Evolutionary conservation across 2,329 filamentous ascomycete genomes (phyloP).

Genomic region (Verticillium nubilum): DNA sequence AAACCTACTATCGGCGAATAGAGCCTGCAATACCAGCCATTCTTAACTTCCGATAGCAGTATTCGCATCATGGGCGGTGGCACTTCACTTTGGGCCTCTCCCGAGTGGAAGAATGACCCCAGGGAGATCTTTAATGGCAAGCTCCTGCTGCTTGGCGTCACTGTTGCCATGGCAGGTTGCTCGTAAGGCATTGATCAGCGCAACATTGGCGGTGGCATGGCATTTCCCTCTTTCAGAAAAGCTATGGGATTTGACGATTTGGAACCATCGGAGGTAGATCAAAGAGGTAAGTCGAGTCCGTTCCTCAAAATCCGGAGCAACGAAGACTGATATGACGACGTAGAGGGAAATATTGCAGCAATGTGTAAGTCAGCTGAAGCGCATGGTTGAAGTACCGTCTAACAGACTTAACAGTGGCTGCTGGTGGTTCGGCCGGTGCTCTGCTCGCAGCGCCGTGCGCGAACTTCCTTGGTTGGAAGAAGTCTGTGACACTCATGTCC

Average conservation of each 20-base stretch:
- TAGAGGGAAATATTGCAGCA: constrained; percentile 23
- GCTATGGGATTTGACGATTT: constrained; percentile 27
- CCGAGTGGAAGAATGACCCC: constrained; percentile 28
- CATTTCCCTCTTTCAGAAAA: constrained; percentile 26
- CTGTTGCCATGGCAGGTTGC: constrained; percentile 29
- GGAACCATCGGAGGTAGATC: constrained; percentile 15
- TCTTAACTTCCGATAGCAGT: neutral
- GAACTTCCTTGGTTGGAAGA: constrained; percentile 29
- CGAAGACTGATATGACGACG: neutral
- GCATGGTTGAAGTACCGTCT: neutral
- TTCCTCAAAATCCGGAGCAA: neutral
- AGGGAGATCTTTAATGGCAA: constrained; percentile 29
- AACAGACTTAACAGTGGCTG: constrained; percentile 18
- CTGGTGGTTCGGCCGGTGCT: constrained; percentile 29
- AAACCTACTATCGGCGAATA: neutral
- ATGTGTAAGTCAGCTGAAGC: constrained; percentile 18
- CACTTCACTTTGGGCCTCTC: constrained; percentile 29
- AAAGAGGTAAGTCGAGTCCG: constrained; percentile 7
- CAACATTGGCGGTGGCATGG: constrained; percentile 31
- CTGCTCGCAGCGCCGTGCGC: constrained; percentile 28
- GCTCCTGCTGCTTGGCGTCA: constrained; percentile 24
- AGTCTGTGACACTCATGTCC: constrained; percentile 24
- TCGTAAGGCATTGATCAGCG: constrained; percentile 33
- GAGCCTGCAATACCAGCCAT: neutral
- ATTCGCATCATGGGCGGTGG: constrained; percentile 25